Evolutionary conservation across 306 rosid species (phyloP).

Genomic region (Echinosophora koreensis): DNA sequence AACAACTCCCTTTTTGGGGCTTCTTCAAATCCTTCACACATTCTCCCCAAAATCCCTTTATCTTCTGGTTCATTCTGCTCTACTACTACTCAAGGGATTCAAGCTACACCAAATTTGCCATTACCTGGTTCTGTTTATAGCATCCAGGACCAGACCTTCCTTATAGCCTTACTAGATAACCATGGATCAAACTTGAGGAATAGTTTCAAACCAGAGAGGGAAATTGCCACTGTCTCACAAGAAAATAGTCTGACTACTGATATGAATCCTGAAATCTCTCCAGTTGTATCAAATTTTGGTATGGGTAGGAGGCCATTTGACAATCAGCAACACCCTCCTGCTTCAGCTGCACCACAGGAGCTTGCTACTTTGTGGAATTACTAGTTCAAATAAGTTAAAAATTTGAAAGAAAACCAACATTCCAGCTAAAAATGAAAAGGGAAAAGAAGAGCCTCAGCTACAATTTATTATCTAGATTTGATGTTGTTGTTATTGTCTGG

Average conservation of each 20-base stretch:
- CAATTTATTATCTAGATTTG: constrained; percentile 35
- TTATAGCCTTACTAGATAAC: constrained; percentile 61
- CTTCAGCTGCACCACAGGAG: constrained; percentile 55
- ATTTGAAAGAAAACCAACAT: not conserved
- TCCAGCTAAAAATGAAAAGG: not conserved
- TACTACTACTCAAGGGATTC: constrained; percentile 43
- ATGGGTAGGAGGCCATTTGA: constrained; percentile 55
- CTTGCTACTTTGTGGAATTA: constrained; percentile 65
- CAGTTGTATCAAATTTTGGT: constrained; percentile 55
- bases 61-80: constrained; percentile 49
- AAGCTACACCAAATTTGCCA: constrained; percentile 34
- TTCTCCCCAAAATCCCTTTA: constrained; percentile 50
- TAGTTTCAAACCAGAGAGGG: constrained; percentile 60
- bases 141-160: constrained; percentile 58
- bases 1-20: constrained; percentile 50
- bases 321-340: constrained; percentile 52
- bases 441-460: constrained; percentile 1
- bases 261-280: constrained; percentile 63
- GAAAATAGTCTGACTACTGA: constrained; percentile 56
- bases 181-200: constrained; percentile 58
- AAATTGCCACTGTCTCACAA: constrained; percentile 56
- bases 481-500: constrained; percentile 35
- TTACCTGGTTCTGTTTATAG: constrained; percentile 45
- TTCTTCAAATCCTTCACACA: constrained; percentile 46
- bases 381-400: constrained; percentile 10